Evolutionary conservation across 164 flowering plant species (phyloP).

Genomic region (Tetracentron sinense): DNA sequence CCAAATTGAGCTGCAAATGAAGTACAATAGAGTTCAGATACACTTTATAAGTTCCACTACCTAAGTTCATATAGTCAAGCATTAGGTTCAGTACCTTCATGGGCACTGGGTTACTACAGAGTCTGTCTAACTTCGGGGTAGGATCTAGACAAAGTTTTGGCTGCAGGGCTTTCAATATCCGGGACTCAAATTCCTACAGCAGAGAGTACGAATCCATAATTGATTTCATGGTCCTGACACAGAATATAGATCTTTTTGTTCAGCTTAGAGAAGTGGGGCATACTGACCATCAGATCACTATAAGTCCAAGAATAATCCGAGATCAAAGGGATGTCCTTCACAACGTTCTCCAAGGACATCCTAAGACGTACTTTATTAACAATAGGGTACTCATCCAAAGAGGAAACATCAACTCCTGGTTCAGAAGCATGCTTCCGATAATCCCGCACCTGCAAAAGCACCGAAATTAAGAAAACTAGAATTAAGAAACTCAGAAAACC

Average conservation of each 20-base stretch:
- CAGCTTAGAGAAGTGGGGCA: slow-evolving; percentile 3
- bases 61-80: background rate
- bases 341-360: slow-evolving; percentile 91
- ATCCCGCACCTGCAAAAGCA: slow-evolving; percentile 68
- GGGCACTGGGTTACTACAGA: slow-evolving; percentile 40
- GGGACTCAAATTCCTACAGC: slow-evolving; percentile 84
- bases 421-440: slow-evolving; percentile 52
- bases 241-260: background rate
- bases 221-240: too few relatives aligned
- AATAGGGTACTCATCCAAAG: slow-evolving; percentile 36
- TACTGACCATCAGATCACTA: slow-evolving; percentile 86
- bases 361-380: slow-evolving; percentile 58
- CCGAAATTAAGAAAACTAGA: slow-evolving; percentile 2
- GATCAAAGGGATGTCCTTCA: slow-evolving; percentile 83
- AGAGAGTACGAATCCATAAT: too few relatives aligned
- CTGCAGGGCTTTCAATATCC: slow-evolving; percentile 80
- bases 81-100: slow-evolving; percentile 48
- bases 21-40: slow-evolving; percentile 9
- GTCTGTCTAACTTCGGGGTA: slow-evolving; percentile 73
- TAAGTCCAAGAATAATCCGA: slow-evolving; percentile 89
- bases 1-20: slow-evolving; percentile 70
- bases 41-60: slow-evolving; percentile 1
- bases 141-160: slow-evolving; percentile 88
- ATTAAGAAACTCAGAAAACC: background rate
- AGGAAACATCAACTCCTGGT: slow-evolving; percentile 32